Base-by-base conservation (phyloP, 495 filamentous ascomycete species). In the Trichocladium uniseriatum region DNA sequence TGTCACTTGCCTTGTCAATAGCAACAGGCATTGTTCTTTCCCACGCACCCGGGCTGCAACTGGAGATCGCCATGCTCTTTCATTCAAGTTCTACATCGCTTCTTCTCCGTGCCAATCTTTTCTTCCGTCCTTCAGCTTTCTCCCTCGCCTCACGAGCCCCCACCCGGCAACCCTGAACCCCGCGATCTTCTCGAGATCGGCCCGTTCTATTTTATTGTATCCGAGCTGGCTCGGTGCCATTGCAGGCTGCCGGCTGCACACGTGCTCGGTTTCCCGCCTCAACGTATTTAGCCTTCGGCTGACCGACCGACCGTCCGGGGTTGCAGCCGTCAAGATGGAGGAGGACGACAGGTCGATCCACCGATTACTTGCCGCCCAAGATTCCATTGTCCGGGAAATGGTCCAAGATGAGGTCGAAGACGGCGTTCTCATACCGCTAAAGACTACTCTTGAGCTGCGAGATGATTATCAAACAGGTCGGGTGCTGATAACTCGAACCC, bases 401-500 rank as follows among this genome's bases (percentile, higher is more conserved):
- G 22, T 66, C n/a, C 54, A 47, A 13, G 45, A 50, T 3, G 57
- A 68, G 24, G 38, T 68, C 14, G 54, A 68, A 27, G 54, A 58
- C 28, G 67, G 67, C 2, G 65, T 69, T 15, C 64, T 82, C 21
- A 65, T 80, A 19, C 73, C 77, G 18, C 60, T 82, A 14, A 79
- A 77, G 60, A 80, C 79, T 1, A 64, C 68, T 5, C 68, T 75
- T 15, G 79, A 82, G 56, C 57, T 76, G 16, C 64, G 68, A 43
- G 70, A 77, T 41, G 69, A 72, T 38, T 62, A 73, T 24, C 50
- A 53, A 15, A 66, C 72, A 45, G 71, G 73, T 18, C 57, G 67
- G 20, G 71, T 78, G 21, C 79, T 76, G 46, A 69, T 78, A 16
- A 72, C 77, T 15, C 67, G 72, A 34, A 71, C 74, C 18, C 77